Base-by-base conservation (phyloP, 2,329 filamentous ascomycete genomes). In the Xylaria multiplex region DNA sequence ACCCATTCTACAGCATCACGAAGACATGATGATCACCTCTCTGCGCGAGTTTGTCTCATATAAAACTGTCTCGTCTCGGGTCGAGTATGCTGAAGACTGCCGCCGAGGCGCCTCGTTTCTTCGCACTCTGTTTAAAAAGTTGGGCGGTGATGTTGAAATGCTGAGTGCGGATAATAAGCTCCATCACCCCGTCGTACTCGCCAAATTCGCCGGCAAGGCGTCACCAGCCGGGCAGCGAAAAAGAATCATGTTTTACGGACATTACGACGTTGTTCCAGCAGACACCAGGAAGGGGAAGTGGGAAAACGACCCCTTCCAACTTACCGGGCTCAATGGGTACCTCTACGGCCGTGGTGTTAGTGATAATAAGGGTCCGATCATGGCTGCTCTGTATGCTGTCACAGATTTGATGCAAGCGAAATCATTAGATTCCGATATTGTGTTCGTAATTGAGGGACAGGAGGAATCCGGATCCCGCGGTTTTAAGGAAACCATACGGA, bases 231-330 rank as follows among this genome's bases (percentile, higher is more conserved):
- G 86, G 30, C 83, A 87, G 30, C 87, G 92, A 19, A 97, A 96
- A 80, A 93, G 93, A 35, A 92, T 98, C 8, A 82, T 99, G 0
- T 99, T 99, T 77, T 99, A 99, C 75, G 96, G 96, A 0, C 96
- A 99, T 77, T 99, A 99, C 81, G 96, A 99, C 76, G 94, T 99
- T 2, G 96, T 99, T 3, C 88, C 93, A 0, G 96, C 96, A 0
- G 93, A 97, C 71, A 90, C 91, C 43, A 91, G 91, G 69, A 89
- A 90, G 64, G 87, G 88, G 43, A 95, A 93, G 71, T 99, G 96
- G 96, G 85, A 88, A 45, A 89, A 89, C 1, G 92, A 98, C 69
- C 96, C 96, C 0, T 99, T 98, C 77, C 85, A 90, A n/a, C 85
- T 98, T 75, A 91, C 91, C 57, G 96, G 96, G 3, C 88, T 93